Conservation (phyloP, 1,139 yeast genomes). For the Kurtzmaniella quercitrusa region DNA sequence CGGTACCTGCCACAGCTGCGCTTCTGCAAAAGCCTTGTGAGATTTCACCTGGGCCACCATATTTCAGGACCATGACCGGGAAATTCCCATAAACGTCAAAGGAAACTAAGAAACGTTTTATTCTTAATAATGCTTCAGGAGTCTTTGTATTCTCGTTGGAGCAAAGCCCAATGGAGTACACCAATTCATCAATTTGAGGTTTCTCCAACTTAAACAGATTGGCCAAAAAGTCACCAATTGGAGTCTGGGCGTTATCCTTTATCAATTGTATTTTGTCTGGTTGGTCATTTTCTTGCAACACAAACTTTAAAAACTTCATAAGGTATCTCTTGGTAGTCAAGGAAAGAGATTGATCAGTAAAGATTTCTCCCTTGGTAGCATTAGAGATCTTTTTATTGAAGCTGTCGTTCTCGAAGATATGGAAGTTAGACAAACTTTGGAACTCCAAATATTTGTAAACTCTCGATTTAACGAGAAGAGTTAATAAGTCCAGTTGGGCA, state of each 20-base stretch:
- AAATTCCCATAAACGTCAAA: conserved; percentile 91
- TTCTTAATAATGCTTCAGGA: conserved; percentile 71
- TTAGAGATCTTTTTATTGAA: conserved; percentile 75
- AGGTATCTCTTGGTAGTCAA: conserved; percentile 75
- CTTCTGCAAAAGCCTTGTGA: conserved; percentile 97
- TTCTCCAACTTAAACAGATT: conserved; percentile 66
- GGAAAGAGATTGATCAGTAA: conserved; percentile 80
- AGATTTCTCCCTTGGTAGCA: conserved; percentile 83
- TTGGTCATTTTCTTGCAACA: conserved; percentile 61
- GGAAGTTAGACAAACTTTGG: conserved; percentile 83
- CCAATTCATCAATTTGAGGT: conserved; percentile 77
- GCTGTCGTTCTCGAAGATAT: conserved; percentile 84
- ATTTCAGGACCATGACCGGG: conserved; percentile 88
- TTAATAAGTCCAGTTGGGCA: conserved; percentile 80
- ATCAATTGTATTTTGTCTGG: conserved; percentile 46
- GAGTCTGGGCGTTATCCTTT: conserved; percentile 49
- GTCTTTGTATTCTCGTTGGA: conserved; percentile 57
- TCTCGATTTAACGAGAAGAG: conserved; percentile 73
- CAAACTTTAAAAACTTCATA: conserved; percentile 92
- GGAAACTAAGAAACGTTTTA: conserved; percentile 79
- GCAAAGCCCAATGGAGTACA: conserved; percentile 82
- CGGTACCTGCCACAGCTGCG: conserved; percentile 97
- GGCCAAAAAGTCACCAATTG: conserved; percentile 56
- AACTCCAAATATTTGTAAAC: conserved; percentile 91
- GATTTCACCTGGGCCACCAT: conserved; percentile 94